phyloP scores from a whole-genome alignment of 2,329 filamentous ascomycete genomes.

The Torrubiellomyces zombiae region DNA sequence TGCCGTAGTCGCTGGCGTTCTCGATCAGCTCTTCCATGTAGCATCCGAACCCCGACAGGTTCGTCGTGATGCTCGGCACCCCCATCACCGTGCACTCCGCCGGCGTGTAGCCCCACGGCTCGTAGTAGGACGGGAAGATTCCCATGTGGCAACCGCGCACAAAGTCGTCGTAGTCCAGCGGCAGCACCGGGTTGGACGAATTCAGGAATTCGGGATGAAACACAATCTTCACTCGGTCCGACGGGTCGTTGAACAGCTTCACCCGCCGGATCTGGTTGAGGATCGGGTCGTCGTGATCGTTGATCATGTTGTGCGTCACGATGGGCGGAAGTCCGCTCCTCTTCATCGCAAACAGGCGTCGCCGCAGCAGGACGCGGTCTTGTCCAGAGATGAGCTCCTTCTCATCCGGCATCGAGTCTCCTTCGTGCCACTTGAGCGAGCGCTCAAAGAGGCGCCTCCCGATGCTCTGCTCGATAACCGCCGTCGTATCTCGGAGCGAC shows the following conservation, averaged over 20 bases:
- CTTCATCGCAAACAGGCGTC: constrained; percentile 94
- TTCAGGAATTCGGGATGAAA: constrained; percentile 98
- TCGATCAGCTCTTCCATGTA: constrained; percentile 99
- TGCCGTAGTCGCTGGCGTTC: constrained; percentile 94
- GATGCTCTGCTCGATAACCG: constrained; percentile 82
- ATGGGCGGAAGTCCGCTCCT: constrained; percentile 78
- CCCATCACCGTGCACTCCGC: constrained; percentile 99
- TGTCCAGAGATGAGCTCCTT: constrained; percentile 87
- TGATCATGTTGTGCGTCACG: constrained; percentile 97
- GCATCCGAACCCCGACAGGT: constrained; percentile 92
- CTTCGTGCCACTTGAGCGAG: constrained; percentile 88
- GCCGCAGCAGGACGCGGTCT: constrained; percentile 81
- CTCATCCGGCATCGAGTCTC: constrained; percentile 83
- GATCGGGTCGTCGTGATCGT: constrained; percentile 83
- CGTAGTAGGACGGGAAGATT: constrained; percentile 94
- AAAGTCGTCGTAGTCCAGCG: constrained; percentile 96
- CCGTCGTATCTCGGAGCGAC: constrained; percentile 80
- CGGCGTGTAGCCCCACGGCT: constrained; percentile 97
- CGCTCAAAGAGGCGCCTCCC: constrained; percentile 90
- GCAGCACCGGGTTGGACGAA: constrained; percentile 85
- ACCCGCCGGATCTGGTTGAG: constrained; percentile 91
- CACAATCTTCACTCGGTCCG: constrained; percentile 89
- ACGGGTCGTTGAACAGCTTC: constrained; percentile 90
- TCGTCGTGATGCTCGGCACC: constrained; percentile 94
- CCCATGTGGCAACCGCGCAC: constrained; percentile 92